Conservation (phyloP, 2,329 filamentous ascomycete genomes). For the Dothideomycetes sp. region DNA sequence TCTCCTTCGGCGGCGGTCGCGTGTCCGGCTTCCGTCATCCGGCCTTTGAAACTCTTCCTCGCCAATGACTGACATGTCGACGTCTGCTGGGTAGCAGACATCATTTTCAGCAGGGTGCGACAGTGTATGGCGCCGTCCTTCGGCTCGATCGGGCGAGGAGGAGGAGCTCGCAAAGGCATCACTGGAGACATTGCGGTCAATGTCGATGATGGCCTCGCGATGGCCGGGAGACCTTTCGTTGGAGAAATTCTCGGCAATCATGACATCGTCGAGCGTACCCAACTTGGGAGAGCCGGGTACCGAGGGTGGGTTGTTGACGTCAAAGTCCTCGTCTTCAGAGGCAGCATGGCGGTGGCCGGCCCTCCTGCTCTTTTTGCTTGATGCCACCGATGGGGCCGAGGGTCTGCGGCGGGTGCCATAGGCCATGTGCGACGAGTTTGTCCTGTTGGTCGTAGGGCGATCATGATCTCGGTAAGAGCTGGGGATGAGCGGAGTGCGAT, state of each 20-base stretch:
- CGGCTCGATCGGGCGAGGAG: constrained; percentile 26
- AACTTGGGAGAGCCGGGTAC: constrained; percentile 47
- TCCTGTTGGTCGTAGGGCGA: constrained; percentile 7
- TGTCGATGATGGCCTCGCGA: constrained; percentile 39
- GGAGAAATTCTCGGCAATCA: constrained; percentile 56
- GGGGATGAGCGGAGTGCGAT: constrained; percentile 45
- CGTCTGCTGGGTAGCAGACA: constrained; percentile 77
- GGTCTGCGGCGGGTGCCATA: constrained; percentile 10
- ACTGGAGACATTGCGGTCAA: constrained; percentile 27
- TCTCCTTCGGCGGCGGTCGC: constrained; percentile 45
- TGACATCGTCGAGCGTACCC: constrained; percentile 49
- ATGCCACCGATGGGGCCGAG: constrained; percentile 14
- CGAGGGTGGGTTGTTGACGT: constrained; percentile 57
- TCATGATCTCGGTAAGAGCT: constrained; percentile 23
- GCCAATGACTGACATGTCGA: constrained; percentile 63
- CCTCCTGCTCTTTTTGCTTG: constrained; percentile 14
- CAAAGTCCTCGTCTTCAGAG: constrained; percentile 33
- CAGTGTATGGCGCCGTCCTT: constrained; percentile 35
- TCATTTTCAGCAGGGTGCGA: constrained; percentile 66
- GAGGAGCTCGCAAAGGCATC: constrained; percentile 25
- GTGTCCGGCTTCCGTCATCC: constrained; percentile 21
- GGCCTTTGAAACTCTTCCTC: constrained; percentile 52
- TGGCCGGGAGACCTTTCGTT: constrained; percentile 15
- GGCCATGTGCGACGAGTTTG: constrained; percentile 14
- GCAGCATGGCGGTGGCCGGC: background rate